A percentile compares a stretch with the other conserved stretches of the same genome.
phyloP scores from a whole-genome alignment of 2,329 filamentous ascomycete species.

The Hypoxylon sp. region DNA sequence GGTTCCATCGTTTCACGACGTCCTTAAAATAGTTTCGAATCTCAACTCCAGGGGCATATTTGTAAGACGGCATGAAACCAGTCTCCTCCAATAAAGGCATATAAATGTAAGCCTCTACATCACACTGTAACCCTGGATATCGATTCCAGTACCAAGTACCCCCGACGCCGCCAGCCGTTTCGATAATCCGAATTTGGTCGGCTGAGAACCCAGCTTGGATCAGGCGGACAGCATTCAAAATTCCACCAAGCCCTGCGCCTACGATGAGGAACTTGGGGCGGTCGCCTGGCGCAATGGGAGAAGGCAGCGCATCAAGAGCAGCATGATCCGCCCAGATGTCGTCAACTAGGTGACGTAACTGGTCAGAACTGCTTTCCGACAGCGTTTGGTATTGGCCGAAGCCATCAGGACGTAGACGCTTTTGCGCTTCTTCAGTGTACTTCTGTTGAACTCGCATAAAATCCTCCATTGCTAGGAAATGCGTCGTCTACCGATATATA shows the following conservation, averaged over 20 bases:
- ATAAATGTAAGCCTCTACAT: slow-evolving; percentile 73
- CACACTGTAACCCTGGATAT: slow-evolving; percentile 68
- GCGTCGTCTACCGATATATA: neutral
- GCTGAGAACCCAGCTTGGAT: slow-evolving; percentile 56
- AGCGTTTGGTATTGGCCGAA: slow-evolving; percentile 48
- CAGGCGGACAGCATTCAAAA: slow-evolving; percentile 52
- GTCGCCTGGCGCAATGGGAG: slow-evolving; percentile 47
- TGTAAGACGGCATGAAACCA: slow-evolving; percentile 69
- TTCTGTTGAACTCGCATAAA: slow-evolving; percentile 49
- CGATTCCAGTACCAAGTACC: slow-evolving; percentile 69
- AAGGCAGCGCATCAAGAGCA: slow-evolving; percentile 48
- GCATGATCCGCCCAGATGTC: slow-evolving; percentile 53
- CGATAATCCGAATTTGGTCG: slow-evolving; percentile 60
- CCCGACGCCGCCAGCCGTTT: slow-evolving; percentile 62
- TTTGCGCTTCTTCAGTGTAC: slow-evolving; percentile 51
- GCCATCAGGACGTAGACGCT: slow-evolving; percentile 52
- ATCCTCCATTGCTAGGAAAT: slow-evolving; percentile 44
- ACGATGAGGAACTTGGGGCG: slow-evolving; percentile 52
- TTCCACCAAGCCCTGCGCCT: slow-evolving; percentile 51
- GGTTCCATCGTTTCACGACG: slow-evolving; percentile 61
- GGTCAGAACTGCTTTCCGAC: slow-evolving; percentile 47
- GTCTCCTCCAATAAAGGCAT: slow-evolving; percentile 73
- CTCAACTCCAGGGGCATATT: slow-evolving; percentile 56
- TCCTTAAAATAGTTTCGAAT: slow-evolving; percentile 63
- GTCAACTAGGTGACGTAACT: slow-evolving; percentile 51